A percentile compares a stretch with the other conserved stretches of the same genome.
Conservation (phyloP, 768 basidiomycete species). For the Collybiopsis luxurians region DNA sequence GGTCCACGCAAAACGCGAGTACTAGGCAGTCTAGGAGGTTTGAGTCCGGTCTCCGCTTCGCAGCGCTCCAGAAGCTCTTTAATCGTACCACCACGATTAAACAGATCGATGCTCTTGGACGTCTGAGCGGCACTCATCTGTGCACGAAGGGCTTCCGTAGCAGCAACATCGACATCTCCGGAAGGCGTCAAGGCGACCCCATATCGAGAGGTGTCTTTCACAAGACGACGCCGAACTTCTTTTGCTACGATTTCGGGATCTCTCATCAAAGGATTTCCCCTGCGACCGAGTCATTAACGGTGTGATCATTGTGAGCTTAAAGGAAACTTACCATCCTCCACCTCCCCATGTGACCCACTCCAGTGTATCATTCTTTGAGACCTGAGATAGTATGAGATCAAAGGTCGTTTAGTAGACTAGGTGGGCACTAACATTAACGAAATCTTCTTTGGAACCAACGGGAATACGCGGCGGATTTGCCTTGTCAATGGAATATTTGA, state of each 20-base stretch:
- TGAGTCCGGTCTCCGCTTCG: neutral
- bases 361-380: constrained; percentile 21
- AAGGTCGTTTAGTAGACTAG: neutral
- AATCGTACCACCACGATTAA: constrained; percentile 24
- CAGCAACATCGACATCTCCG: constrained; percentile 16
- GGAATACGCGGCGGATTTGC: constrained; percentile 19
- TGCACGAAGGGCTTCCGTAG: constrained; percentile 16
- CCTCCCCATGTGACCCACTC: constrained; percentile 30
- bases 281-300: neutral
- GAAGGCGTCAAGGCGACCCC: constrained; percentile 19
- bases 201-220: constrained; percentile 20
- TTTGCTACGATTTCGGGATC: constrained; percentile 24
- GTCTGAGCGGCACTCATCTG: constrained; percentile 18
- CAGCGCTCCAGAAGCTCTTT: constrained; percentile 19
- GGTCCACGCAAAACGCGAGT: neutral
- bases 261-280: constrained; percentile 21
- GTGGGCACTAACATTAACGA: constrained; percentile 15
- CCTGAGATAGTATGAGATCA: neutral
- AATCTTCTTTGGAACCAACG: constrained; percentile 24
- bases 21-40: neutral
- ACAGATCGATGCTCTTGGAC: constrained; percentile 12
- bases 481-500: constrained; percentile 17
- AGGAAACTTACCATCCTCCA: constrained; percentile 7
- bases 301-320: neutral
- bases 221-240: constrained; percentile 23